Base-by-base conservation (phyloP, 129 eudicot species). In the Flaveria trinervia region DNA sequence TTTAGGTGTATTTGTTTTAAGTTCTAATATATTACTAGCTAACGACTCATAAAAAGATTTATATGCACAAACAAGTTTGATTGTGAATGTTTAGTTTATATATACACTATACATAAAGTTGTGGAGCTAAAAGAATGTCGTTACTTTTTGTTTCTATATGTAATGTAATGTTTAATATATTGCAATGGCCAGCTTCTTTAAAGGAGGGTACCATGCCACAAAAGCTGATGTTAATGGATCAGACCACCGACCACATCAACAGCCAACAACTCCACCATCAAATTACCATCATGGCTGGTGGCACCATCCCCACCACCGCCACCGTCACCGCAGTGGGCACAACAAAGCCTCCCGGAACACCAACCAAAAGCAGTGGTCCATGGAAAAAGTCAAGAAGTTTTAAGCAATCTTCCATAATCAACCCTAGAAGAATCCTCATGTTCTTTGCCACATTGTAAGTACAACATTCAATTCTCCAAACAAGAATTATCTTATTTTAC, bases 351-450 rank as follows among this genome's bases (percentile, higher is more conserved):
- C 55, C 25, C 1, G 77, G 33, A 17, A 61, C 87, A 15, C 73
- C 83, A 33, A 72, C 67, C 73, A 87, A 82, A 70, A 77, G 62
- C 73, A 84, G 79, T 64, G 28, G 49, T 25, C 64, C 68, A 36
- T 76, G 80, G 59, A 88, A 52, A 73, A 89, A 86, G 71, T 82
- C 81, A 79, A 48, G 57, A 62, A 81, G 93, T 56, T 89, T 92
- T 77, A 85, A 76, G 56, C 92, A 90, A 7, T 79, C 97, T 22
- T 62, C 84, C 10, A 59, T 80, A 36, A 16, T 83, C 60, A 87
- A 88, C 22, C 96, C 98, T 39, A 79, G 87, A 69, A 86, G 89
- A 78, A 88, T 92, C 78, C 89, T 64, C 69, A 30, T 64, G 69
- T 30, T 64, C 46, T 64, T 64, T 64, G 69, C 69, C 22, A 64